A percentile compares a stretch with the other conserved stretches of the same genome.
Conservation (phyloP, 2,329 filamentous ascomycete species). For the Mariannaea elegans region DNA sequence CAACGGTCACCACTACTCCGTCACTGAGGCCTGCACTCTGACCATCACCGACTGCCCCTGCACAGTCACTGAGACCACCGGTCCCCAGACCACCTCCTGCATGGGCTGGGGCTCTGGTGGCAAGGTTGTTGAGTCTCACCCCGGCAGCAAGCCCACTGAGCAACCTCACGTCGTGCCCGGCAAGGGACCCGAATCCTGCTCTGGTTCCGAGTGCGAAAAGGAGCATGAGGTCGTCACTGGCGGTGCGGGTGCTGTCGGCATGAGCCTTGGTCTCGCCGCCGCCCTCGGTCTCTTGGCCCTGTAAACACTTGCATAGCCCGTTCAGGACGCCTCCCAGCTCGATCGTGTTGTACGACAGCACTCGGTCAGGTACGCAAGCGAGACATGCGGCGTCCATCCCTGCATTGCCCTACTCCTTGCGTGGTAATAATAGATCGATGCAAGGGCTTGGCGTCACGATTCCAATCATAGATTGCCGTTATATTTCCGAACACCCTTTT, state of each 20-base stretch:
- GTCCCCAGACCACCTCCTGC: slow-evolving; percentile 30
- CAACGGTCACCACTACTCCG: slow-evolving; percentile 61
- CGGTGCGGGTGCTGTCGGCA: slow-evolving; percentile 35
- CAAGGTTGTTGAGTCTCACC: slow-evolving; percentile 3
- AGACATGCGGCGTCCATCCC: slow-evolving; percentile 9
- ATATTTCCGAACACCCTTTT: not conserved
- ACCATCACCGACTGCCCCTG: slow-evolving; percentile 65
- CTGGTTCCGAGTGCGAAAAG: slow-evolving; percentile 22
- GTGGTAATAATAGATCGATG: not conserved
- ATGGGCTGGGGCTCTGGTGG: slow-evolving; percentile 11
- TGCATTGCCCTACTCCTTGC: not conserved
- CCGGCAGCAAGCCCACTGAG: not conserved
- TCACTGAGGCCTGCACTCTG: slow-evolving; percentile 62
- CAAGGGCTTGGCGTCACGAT: not conserved
- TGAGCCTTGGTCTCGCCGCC: slow-evolving; percentile 44
- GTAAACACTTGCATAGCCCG: slow-evolving; percentile 35
- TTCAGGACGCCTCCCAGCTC: no score
- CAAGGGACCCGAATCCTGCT: slow-evolving; percentile 19
- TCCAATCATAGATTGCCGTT: not conserved
- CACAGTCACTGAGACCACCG: slow-evolving; percentile 49
- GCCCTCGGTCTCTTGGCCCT: slow-evolving; percentile 41
- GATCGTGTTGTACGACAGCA: no score
- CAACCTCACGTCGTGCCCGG: no score
- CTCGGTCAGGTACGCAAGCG: not conserved
- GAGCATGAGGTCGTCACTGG: slow-evolving; percentile 37